A percentile compares a stretch with the other conserved stretches of the same genome.
Evolutionary conservation across 2,329 filamentous ascomycete species (phyloP).

Genomic region (Exutisphaerella laricina): DNA sequence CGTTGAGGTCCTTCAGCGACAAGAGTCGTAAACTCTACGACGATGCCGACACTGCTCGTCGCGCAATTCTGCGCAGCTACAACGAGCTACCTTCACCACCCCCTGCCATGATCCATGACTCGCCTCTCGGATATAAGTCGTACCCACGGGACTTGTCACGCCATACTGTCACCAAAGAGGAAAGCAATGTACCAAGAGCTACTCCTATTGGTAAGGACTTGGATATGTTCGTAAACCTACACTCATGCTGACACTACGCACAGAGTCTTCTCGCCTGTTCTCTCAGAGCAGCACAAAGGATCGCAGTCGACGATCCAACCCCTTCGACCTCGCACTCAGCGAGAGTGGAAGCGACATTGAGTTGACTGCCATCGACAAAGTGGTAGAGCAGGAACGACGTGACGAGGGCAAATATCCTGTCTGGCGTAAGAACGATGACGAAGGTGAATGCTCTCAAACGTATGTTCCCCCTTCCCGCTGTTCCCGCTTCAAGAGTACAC

Average conservation of each 20-base stretch:
- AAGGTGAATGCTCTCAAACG: slow-evolving; percentile 26
- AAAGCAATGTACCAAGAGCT: background rate
- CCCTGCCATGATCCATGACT: slow-evolving; percentile 9
- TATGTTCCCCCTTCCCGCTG: slow-evolving; percentile 27
- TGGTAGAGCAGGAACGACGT: slow-evolving; percentile 15
- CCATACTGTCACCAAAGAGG: background rate
- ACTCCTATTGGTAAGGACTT: slow-evolving; percentile 4
- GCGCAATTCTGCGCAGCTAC: slow-evolving; percentile 25
- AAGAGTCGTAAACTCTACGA: slow-evolving; percentile 23
- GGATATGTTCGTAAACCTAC: no score
- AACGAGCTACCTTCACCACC: slow-evolving; percentile 10
- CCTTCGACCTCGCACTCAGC: slow-evolving; percentile 28
- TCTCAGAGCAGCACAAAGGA: slow-evolving; percentile 1
- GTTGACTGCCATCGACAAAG: slow-evolving; percentile 15
- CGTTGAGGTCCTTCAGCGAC: slow-evolving; percentile 14
- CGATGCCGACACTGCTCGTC: slow-evolving; percentile 25
- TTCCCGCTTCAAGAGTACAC: slow-evolving; percentile 30
- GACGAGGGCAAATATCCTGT: slow-evolving; percentile 8
- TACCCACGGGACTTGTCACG: no score
- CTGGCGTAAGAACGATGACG: slow-evolving; percentile 4
- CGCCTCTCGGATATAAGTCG: slow-evolving; percentile 1
- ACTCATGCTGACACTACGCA: background rate
- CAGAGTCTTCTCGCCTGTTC: no score
- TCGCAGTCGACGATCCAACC: slow-evolving; percentile 15
- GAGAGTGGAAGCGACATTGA: slow-evolving; percentile 17